phyloP scores from a whole-genome alignment of 129 eudicot species.

The Solidago caesia region DNA sequence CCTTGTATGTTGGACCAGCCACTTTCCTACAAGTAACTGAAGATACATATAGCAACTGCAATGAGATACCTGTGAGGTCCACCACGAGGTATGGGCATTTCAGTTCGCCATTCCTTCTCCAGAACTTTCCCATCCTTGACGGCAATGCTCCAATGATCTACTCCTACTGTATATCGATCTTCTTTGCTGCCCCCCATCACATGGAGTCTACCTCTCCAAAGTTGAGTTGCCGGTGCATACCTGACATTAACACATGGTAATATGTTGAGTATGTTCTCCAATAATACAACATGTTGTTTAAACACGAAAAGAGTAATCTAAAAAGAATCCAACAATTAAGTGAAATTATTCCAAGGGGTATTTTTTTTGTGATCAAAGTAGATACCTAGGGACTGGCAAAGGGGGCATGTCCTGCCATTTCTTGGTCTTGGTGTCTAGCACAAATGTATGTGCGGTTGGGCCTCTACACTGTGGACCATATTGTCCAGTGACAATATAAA shows the following conservation, averaged over 20 bases:
- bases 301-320: no score
- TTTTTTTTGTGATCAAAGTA: conserved; percentile 32
- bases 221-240: conserved; percentile 98
- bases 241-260: conserved; percentile 37
- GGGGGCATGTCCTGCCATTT: conserved; percentile 78
- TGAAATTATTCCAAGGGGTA: no score
- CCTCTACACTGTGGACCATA: conserved; percentile 98
- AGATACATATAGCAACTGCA: conserved; percentile 11
- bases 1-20: neutral
- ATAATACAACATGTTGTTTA: neutral
- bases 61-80: conserved; percentile 86
- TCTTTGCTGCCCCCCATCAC: conserved; percentile 99
- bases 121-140: conserved; percentile 83
- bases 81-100: conserved; percentile 96
- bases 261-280: neutral
- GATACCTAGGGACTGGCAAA: conserved; percentile 93
- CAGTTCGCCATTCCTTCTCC: conserved; percentile 83
- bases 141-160: conserved; percentile 96
- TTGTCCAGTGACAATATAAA: conserved; percentile 84
- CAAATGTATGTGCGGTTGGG: conserved; percentile 77
- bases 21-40: neutral
- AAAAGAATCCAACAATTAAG: no score
- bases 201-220: conserved; percentile 99
- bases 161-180: conserved; percentile 71
- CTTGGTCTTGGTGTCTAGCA: conserved; percentile 81